phyloP scores from a whole-genome alignment of 768 basidiomycete species.

The Trametes cubensis region DNA sequence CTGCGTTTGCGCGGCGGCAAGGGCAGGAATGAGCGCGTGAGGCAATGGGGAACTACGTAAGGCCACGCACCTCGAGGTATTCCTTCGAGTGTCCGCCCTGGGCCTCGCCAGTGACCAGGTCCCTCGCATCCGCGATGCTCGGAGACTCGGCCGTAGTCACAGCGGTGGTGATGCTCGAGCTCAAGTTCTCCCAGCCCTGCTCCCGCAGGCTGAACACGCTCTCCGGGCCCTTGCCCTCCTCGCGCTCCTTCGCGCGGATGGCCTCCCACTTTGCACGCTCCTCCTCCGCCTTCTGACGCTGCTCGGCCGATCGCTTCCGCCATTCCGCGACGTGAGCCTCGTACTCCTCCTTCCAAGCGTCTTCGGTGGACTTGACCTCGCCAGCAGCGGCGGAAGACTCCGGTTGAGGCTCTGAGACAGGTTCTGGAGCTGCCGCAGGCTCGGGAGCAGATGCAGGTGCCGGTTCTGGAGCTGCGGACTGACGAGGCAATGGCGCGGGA shows the following conservation, averaged over 20 bases:
- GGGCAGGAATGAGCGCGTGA: constrained; percentile 20
- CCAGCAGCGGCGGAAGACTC: constrained; percentile 17
- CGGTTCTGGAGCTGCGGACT: constrained; percentile 21
- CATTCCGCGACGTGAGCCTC: constrained; percentile 69
- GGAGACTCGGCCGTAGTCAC: constrained; percentile 33
- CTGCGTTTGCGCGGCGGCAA: constrained; percentile 3
- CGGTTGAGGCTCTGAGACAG: neutral
- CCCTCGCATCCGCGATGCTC: constrained; percentile 44
- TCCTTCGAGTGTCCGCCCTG: constrained; percentile 29
- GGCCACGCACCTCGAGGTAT: constrained; percentile 35
- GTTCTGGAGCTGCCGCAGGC: constrained; percentile 5
- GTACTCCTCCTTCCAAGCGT: constrained; percentile 68
- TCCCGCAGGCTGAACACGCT: constrained; percentile 36
- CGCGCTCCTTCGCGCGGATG: constrained; percentile 56
- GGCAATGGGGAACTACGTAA: constrained; percentile 9
- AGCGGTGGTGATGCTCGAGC: constrained; percentile 26
- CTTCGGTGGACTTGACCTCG: constrained; percentile 36
- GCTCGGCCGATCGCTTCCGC: constrained; percentile 72
- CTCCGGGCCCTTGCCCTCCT: constrained; percentile 22
- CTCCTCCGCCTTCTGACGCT: constrained; percentile 73
- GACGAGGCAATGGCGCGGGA: constrained; percentile 29
- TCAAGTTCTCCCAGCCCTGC: constrained; percentile 42
- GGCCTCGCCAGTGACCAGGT: constrained; percentile 44
- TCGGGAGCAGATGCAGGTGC: constrained; percentile 11
- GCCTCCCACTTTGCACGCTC: constrained; percentile 74